Percentiles rank a stretch among this genome's conserved stretches.
phyloP scores from a whole-genome alignment of 1,139 yeast species.

The Candida sojae region DNA sequence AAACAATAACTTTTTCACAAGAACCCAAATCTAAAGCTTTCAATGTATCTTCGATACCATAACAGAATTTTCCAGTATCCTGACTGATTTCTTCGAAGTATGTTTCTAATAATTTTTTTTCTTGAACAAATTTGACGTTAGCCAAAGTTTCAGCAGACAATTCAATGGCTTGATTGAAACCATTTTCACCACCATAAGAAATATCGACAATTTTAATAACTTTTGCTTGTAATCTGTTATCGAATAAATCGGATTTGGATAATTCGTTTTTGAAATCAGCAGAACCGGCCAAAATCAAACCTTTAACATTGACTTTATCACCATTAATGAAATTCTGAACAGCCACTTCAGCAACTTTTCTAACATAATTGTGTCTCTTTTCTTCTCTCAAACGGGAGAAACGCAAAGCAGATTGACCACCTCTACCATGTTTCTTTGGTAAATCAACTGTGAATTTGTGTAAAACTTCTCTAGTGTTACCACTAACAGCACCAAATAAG shows the following conservation, averaged over 20 bases:
- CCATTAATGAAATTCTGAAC: slow-evolving; percentile 92
- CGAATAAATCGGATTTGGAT: slow-evolving; percentile 90
- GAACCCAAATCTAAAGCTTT: slow-evolving; percentile 97
- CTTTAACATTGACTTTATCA: slow-evolving; percentile 92
- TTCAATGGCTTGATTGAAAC: slow-evolving; percentile 98
- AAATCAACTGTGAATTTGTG: slow-evolving; percentile 96
- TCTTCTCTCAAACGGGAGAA: slow-evolving; percentile 98
- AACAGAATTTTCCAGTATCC: slow-evolving; percentile 96
- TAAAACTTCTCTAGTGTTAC: slow-evolving; percentile 93
- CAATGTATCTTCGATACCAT: slow-evolving; percentile 93
- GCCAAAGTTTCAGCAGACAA: slow-evolving; percentile 95
- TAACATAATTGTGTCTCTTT: slow-evolving; percentile 96
- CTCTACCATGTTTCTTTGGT: slow-evolving; percentile 99
- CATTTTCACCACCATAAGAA: slow-evolving; percentile 98
- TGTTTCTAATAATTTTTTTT: slow-evolving; percentile 87
- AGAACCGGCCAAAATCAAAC: slow-evolving; percentile 95
- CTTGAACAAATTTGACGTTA: slow-evolving; percentile 96
- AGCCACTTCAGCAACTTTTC: slow-evolving; percentile 98
- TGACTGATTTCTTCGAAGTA: slow-evolving; percentile 97
- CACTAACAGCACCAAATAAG: slow-evolving; percentile 91
- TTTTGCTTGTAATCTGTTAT: slow-evolving; percentile 82
- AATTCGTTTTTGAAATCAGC: slow-evolving; percentile 97
- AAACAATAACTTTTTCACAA: slow-evolving; percentile 87
- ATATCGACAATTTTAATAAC: slow-evolving; percentile 92
- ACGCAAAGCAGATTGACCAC: slow-evolving; percentile 99